phyloP scores from a whole-genome alignment of 345 rosid species.

The Pistacia atlantica region DNA sequence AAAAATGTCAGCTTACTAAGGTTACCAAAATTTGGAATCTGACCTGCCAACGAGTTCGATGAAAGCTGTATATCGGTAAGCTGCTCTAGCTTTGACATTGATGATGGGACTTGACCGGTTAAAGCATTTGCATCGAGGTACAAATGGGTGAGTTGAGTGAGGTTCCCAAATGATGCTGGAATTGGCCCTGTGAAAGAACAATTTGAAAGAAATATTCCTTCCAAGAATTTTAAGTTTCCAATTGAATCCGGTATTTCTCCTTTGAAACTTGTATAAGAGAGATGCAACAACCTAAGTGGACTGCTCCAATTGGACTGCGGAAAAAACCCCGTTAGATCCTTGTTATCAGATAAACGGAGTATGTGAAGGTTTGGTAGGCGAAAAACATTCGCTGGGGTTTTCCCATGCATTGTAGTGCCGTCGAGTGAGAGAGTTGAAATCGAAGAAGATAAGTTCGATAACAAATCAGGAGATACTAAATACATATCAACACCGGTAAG shows the following conservation, averaged over 20 bases:
- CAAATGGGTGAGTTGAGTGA: neutral
- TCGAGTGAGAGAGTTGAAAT: neutral
- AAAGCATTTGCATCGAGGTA: neutral
- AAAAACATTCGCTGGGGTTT: no score
- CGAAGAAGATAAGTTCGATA: slow-evolving; percentile 6
- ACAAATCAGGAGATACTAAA: neutral
- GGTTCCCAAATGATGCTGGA: neutral
- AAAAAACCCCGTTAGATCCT: no score
- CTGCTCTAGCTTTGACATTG: neutral
- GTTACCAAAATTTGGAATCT: neutral
- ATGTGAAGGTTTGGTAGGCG: no score
- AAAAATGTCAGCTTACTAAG: neutral
- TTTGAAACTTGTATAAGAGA: no score
- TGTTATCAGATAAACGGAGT: no score
- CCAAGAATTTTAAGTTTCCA: neutral
- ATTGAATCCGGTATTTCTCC: neutral
- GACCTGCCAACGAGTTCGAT: neutral
- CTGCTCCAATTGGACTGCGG: no score
- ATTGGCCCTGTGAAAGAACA: neutral
- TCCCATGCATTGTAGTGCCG: no score
- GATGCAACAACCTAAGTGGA: no score
- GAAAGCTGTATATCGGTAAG: neutral
- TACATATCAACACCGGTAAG: neutral
- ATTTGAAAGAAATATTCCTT: no score
- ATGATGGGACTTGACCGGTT: neutral